Evolutionary conservation across 129 eudicot genomes (phyloP).

Genomic region (Flaveria brownii): DNA sequence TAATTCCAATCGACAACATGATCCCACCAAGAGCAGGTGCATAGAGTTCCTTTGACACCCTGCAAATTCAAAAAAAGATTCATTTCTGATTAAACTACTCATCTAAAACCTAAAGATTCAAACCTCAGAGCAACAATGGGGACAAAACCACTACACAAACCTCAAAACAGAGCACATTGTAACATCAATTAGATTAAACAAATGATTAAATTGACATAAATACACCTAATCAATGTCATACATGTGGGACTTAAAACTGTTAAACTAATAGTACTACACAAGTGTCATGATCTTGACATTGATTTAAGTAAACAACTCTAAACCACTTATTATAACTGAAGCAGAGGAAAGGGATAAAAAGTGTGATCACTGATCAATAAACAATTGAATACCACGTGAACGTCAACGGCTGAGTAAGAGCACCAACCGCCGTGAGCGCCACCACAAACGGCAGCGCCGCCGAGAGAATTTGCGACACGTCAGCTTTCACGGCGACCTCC

Average conservation of each 20-base stretch:
- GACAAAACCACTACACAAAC: neutral
- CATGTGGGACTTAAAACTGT: neutral
- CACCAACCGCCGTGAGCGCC: slow-evolving; percentile 92
- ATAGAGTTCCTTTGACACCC: slow-evolving; percentile 94
- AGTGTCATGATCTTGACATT: slow-evolving; percentile 1
- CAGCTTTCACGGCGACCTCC: slow-evolving; percentile 41
- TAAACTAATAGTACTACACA: neutral
- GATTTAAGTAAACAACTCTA: neutral
- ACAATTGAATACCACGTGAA: slow-evolving; percentile 72
- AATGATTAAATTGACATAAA: slow-evolving; percentile 10
- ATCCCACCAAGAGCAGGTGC: slow-evolving; percentile 99
- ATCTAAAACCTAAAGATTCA: slow-evolving; percentile 17
- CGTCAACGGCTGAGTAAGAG: slow-evolving; percentile 73
- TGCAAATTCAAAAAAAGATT: slow-evolving; percentile 36
- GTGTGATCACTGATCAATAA: neutral
- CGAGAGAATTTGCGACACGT: slow-evolving; percentile 68
- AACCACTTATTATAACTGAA: neutral
- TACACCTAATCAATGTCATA: neutral
- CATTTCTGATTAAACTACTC: neutral
- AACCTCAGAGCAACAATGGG: slow-evolving; percentile 4
- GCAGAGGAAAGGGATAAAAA: neutral
- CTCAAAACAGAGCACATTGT: neutral
- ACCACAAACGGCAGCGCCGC: slow-evolving; percentile 95
- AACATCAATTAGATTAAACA: slow-evolving; percentile 12
- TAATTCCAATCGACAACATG: slow-evolving; percentile 93